Evolutionary conservation across 2,329 filamentous ascomycete species (phyloP).

Genomic region (Scolecobasidium constrictum): DNA sequence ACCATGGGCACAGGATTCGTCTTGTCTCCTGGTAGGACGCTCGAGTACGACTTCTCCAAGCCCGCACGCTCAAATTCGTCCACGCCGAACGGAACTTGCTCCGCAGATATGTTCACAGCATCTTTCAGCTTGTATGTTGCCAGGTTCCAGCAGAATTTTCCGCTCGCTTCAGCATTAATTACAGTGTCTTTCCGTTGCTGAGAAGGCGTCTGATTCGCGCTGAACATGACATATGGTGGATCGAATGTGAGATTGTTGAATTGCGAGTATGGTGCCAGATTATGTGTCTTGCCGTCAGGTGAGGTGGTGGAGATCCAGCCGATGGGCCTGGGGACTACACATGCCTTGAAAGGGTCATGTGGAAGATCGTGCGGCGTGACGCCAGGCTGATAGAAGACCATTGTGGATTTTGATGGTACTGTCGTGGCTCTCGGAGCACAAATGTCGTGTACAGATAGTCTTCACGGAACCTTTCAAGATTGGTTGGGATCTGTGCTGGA

Average conservation of each 20-base stretch:
- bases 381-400: conserved; percentile 43
- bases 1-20: conserved; percentile 38
- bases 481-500: too few relatives aligned
- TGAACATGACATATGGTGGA: conserved; percentile 53
- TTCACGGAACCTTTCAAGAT: too few relatives aligned
- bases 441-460: too few relatives aligned
- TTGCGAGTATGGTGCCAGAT: conserved; percentile 50
- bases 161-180: conserved; percentile 44
- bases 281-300: conserved; percentile 31
- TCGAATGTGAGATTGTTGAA: conserved; percentile 55
- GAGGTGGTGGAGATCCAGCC: conserved; percentile 51
- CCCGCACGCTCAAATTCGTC: conserved; percentile 45
- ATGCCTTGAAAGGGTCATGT: conserved; percentile 47
- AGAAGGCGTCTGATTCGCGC: conserved; percentile 42
- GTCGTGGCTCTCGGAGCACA: too few relatives aligned
- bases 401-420: too few relatives aligned
- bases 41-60: conserved; percentile 37
- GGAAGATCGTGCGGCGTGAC: conserved; percentile 41
- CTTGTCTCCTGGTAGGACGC: conserved; percentile 11
- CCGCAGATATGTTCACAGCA: conserved; percentile 43
- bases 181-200: conserved; percentile 44
- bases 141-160: conserved; percentile 49
- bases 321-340: conserved; percentile 50
- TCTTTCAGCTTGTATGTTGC: conserved; percentile 46
- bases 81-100: conserved; percentile 36